These are phyloP conservation scores for Trichophyton rubrum DNA, from an alignment of 2,329 filamentous ascomycete genomes.

Conservation along the genomic window DNA sequence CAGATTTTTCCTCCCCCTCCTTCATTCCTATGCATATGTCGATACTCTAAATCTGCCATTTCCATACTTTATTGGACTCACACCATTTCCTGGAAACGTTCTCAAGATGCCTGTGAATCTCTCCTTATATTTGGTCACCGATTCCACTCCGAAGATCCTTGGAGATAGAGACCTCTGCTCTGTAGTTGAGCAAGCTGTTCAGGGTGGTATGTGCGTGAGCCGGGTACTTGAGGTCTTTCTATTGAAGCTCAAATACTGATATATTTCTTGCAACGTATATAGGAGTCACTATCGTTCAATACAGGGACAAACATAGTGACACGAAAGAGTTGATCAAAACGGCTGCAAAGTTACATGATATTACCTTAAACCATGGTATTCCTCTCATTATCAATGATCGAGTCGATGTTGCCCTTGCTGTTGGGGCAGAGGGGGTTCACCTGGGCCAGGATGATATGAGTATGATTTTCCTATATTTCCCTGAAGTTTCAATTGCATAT, in stretches of 20 bases:
- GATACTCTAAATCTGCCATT: too few species aligned
- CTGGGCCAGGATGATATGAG: slow-evolving; percentile 89
- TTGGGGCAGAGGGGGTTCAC: slow-evolving; percentile 83
- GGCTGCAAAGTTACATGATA: slow-evolving; percentile 55
- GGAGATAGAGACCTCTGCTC: slow-evolving; percentile 55
- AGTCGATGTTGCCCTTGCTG: slow-evolving; percentile 73
- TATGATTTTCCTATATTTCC: slow-evolving; percentile 28
- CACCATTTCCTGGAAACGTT: not conserved
- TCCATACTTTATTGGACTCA: not conserved
- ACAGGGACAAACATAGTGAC: slow-evolving; percentile 74
- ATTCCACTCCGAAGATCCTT: slow-evolving; percentile 77
- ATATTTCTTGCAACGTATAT: slow-evolving; percentile 4
- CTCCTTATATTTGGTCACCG: slow-evolving; percentile 79
- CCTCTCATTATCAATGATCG: slow-evolving; percentile 89
- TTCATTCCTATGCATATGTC: not conserved
- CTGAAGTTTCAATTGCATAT: not conserved
- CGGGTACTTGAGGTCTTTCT: not conserved
- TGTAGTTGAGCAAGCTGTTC: slow-evolving; percentile 63
- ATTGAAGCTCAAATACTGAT: not conserved
- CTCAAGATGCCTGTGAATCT: slow-evolving; percentile 47
- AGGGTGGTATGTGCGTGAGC: slow-evolving; percentile 46
- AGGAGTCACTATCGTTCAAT: slow-evolving; percentile 73
- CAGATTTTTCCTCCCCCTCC: not conserved
- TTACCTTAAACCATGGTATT: slow-evolving; percentile 55
- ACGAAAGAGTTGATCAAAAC: slow-evolving; percentile 59